Evolutionary conservation across 345 rosid genomes (phyloP).

Genomic region (Sonneratia alba): DNA sequence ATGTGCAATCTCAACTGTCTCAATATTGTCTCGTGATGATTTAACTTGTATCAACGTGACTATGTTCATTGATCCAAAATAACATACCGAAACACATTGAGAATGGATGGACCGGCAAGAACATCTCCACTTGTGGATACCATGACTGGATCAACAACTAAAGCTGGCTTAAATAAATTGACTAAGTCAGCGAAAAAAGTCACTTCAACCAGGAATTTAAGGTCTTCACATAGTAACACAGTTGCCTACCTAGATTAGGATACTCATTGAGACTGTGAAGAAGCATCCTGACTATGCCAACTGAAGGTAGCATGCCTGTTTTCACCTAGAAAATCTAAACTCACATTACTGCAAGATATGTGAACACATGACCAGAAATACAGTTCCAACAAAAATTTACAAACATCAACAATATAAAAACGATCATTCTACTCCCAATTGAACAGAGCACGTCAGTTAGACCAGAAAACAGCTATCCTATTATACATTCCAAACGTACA

Average conservation of each 20-base stretch:
- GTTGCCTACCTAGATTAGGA: slow-evolving; percentile 52
- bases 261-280: slow-evolving; percentile 41
- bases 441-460: not conserved
- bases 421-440: not conserved
- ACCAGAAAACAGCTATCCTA: not conserved
- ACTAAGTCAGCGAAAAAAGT: slow-evolving; percentile 17
- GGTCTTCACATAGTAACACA: not conserved
- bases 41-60: not conserved
- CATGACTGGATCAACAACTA: slow-evolving; percentile 98
- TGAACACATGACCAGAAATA: not conserved
- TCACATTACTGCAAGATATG: not conserved
- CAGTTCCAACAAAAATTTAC: not conserved
- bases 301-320: slow-evolving; percentile 91
- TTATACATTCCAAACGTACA: not conserved
- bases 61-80: not conserved
- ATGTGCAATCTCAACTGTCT: not conserved
- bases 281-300: slow-evolving; percentile 53
- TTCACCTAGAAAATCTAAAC: slow-evolving; percentile 46
- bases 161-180: slow-evolving; percentile 51
- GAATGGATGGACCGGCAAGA: slow-evolving; percentile 67
- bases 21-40: not conserved
- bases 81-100: slow-evolving; percentile 53
- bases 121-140: slow-evolving; percentile 94
- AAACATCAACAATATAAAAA: not conserved
- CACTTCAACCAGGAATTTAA: not conserved